Evolutionary conservation across 176 grass and related monocot genomes (phyloP).

Genomic region (Oryza meridionalis): DNA sequence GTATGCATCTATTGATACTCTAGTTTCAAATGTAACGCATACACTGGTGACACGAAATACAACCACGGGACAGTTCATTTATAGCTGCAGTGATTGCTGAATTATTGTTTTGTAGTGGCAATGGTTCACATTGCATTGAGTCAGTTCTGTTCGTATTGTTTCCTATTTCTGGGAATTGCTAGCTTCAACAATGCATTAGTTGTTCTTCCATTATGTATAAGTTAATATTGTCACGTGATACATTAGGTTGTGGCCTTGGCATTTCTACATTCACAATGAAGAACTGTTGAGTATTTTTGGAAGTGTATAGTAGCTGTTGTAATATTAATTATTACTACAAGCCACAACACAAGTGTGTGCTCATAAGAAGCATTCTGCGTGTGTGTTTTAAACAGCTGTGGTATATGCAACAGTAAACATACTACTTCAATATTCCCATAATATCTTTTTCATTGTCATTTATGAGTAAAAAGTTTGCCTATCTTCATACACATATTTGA

Average conservation of each 20-base stretch:
- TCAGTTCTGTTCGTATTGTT: neutral
- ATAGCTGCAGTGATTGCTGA: constrained; percentile 11
- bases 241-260: neutral
- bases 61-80: neutral
- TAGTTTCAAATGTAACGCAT: neutral
- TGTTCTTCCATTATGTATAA: constrained; percentile 3
- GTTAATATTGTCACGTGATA: neutral
- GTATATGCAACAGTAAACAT: neutral
- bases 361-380: neutral
- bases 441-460: neutral
- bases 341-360: neutral
- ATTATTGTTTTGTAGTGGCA: neutral
- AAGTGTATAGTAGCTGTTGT: neutral
- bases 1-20: neutral
- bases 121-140: neutral
- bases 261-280: constrained; percentile 11
- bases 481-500: constrained; percentile 12
- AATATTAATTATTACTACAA: neutral
- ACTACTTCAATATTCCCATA: neutral
- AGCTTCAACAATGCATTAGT: neutral
- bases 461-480: neutral
- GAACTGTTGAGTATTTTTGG: neutral
- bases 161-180: neutral
- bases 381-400: neutral
- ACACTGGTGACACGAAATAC: neutral